Conservation (phyloP, 179 eudicot genomes). For the Spergularia azorica region DNA sequence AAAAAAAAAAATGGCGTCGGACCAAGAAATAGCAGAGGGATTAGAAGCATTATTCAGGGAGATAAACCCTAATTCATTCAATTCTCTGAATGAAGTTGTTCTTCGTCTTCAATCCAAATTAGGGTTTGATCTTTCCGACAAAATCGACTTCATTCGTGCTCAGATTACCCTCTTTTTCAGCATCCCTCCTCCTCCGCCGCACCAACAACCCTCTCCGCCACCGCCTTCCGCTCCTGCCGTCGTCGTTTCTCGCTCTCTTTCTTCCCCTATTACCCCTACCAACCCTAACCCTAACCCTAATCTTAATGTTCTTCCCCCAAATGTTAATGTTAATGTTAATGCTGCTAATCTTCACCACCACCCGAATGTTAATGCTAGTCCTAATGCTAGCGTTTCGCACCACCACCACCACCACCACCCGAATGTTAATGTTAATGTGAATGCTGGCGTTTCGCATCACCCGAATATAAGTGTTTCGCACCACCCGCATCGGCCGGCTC, state of each 20-base stretch:
- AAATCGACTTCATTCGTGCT: conserved; percentile 55
- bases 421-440: not conserved
- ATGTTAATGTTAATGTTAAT: too few species aligned
- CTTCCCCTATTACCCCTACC: not conserved
- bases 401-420: too few species aligned
- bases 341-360: too few species aligned
- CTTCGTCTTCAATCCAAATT: conserved; percentile 61
- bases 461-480: not conserved
- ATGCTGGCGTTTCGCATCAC: conserved; percentile 9
- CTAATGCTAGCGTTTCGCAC: too few species aligned
- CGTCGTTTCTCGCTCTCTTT: conserved; percentile 25
- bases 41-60: conserved; percentile 57
- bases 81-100: conserved; percentile 59
- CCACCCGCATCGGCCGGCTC: too few species aligned
- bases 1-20: conserved; percentile 44
- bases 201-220: not conserved
- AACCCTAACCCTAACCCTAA: conserved; percentile 34
- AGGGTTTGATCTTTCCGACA: conserved; percentile 62
- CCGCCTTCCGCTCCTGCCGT: too few species aligned
- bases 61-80: conserved; percentile 46
- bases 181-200: conserved; percentile 14
- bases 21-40: conserved; percentile 63
- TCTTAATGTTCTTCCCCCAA: not conserved
- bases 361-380: too few species aligned
- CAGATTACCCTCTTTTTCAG: conserved; percentile 49